phyloP scores from a whole-genome alignment of 495 filamentous ascomycete species.

The Apiosordaria backusii region DNA sequence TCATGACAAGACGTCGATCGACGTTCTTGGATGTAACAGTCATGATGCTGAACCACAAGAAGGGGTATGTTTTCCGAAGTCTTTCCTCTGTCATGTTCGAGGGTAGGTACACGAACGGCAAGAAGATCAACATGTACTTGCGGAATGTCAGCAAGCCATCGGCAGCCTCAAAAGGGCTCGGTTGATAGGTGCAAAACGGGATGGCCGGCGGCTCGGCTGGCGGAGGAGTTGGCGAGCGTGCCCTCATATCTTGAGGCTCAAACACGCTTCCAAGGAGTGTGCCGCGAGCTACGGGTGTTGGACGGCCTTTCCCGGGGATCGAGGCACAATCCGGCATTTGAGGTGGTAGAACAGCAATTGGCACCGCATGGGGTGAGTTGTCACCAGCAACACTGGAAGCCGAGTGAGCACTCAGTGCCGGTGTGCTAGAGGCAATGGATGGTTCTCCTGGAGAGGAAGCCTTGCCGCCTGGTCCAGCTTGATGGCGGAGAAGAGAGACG shows the following conservation, averaged over 20 bases:
- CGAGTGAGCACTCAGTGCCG: neutral
- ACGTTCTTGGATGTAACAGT: conserved; percentile 28
- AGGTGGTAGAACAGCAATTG: neutral
- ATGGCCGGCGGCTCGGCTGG: neutral
- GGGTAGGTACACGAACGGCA: conserved; percentile 41
- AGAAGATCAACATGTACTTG: conserved; percentile 32
- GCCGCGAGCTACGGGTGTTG: neutral
- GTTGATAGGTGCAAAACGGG: conserved; percentile 19
- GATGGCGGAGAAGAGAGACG: conserved; percentile 39
- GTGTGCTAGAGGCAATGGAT: neutral
- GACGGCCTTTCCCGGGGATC: conserved; percentile 7
- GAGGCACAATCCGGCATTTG: conserved; percentile 5
- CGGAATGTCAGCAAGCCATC: conserved; percentile 32
- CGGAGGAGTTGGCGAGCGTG: neutral
- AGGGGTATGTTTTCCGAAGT: conserved; percentile 46
- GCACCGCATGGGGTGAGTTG: neutral
- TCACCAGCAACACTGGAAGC: neutral
- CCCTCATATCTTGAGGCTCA: neutral
- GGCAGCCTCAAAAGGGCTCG: conserved; percentile 29
- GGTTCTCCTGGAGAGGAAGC: neutral
- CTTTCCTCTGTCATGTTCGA: conserved; percentile 42
- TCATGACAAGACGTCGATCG: conserved; percentile 24
- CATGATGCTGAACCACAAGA: conserved; percentile 56
- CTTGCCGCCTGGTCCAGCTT: conserved; percentile 22
- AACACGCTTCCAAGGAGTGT: conserved; percentile 9